Conservation (phyloP, 73 alveolate genomes). For the Tetrahymena borealis region DNA sequence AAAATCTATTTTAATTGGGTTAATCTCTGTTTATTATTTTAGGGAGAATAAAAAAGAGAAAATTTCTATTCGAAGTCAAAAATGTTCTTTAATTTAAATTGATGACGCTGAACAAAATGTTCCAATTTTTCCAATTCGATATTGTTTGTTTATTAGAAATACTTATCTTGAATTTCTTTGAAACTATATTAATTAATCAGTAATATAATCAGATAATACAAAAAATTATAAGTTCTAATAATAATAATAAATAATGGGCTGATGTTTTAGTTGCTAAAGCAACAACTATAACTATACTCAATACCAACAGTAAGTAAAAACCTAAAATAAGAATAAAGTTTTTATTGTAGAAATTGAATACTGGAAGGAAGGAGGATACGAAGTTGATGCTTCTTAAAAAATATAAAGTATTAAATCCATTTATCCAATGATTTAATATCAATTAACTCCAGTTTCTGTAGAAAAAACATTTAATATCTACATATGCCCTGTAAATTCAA, state of each 20-base stretch:
- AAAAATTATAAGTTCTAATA: background rate
- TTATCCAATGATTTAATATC: background rate
- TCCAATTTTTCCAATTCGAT: too few species aligned
- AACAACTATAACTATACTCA: background rate
- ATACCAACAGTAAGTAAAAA: background rate
- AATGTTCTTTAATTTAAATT: too few species aligned
- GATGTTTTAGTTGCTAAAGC: background rate
- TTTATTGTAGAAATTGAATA: background rate
- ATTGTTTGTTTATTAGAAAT: too few species aligned
- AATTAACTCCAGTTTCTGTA: background rate
- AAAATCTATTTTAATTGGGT: too few species aligned
- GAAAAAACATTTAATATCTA: background rate
- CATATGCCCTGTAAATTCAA: background rate
- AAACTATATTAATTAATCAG: too few species aligned
- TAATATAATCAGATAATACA: too few species aligned
- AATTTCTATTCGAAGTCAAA: too few species aligned
- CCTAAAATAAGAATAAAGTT: background rate
- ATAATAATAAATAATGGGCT: background rate
- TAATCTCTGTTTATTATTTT: too few species aligned
- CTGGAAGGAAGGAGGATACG: background rate
- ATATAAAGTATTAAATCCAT: background rate
- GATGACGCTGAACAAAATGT: too few species aligned
- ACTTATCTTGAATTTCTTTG: too few species aligned
- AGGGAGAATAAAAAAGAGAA: too few species aligned
- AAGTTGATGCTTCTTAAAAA: conserved; percentile 1